Evolutionary conservation across 257 asterid genomes (phyloP), one percentile per base, ranked within the genome.

Genomic region (Thymus mandschuricus): DNA sequence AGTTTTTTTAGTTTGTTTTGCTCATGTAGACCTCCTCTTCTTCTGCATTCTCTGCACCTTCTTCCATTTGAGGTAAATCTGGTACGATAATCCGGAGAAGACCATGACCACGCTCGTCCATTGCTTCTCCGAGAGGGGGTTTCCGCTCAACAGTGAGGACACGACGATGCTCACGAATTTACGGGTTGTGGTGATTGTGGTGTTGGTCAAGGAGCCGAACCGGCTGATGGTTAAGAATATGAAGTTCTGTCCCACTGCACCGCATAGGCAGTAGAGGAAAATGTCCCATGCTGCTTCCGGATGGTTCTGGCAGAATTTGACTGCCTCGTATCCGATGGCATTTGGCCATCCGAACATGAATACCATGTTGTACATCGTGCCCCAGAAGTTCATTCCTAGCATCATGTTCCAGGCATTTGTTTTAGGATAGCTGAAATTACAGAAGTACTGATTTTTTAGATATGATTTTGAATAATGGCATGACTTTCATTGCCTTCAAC

Each of bases 311-410:
- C 97, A 92, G 86, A 94, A 91, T 38, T 66, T 79, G 8, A 94
- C 76, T 1, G 98, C 98, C 29, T 89, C 89, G n/a, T 85, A 94
- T 21, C 99, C 99, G 13, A 85, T 88, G 60, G 98, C 96, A 66
- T 75, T 85, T 6, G 91, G 88, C 89, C 88, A 87, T 10, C 97
- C 96, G 29, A 94, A 89, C 99, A 94, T 91, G 78, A 94, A 94
- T 45, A 87, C 64, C 85, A 87, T 78, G 38, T 95, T 95, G 86
- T 95, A 95, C 28, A 94, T 85, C 70, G 97, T 86, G 59, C 99
- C 99, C 99, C 99, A 95, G 69, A 95, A 76, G 84, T 95, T 95
- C 99, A 95, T 95, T 44, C 99, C 99, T 10, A 95, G 86, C 99
- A 95, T 95, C 80, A 95, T 95, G 80, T 87, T 87, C 98, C 97